Base-by-base conservation (phyloP, 768 basidiomycete genomes). In the Podaxis rugospora region DNA sequence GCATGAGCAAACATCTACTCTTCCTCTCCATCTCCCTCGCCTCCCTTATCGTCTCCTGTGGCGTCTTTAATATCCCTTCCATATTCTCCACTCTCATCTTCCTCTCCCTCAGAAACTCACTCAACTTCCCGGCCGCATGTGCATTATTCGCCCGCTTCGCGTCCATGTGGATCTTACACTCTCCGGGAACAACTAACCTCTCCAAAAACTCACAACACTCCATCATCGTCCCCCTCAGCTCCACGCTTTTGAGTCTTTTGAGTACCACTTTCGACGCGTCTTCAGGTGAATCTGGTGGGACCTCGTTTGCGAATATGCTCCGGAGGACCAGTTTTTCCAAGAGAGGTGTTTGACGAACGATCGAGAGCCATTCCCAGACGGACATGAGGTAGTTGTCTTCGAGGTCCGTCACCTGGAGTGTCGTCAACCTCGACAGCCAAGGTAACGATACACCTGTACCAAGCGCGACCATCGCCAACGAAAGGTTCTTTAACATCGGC, bases 1-100 rank as follows among this genome's bases (percentile, higher is more conserved):
- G 57, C 4, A 59, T 39, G 25, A 59, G 57, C 25, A 59, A 21
- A 18, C 44, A 57, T 40, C 55, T 35, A 35, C 32, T 47, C 16
- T 11, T 50, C 13, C 40, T 59, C n/a, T 35, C 13, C 27, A 18
- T 40, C 39, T 36, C 27, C 25, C 28, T 51, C 4, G 49, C 37
- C 25, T 40, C 50, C 35, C 39, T 51, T 14, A 51, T 28, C 21
- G 50, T 27, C 49, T 59, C 50, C 37, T 25, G 13, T 10, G 57
- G 50, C 50, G 57, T 59, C 57, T 40, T 59, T n/a, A 59, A 44
- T 7, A 59, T 59, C 39, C 57, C 50, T 28, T 59, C 57, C 57
- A 59, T 59, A 27, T 59, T 51, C 50, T 59, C 57, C 37, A 25
- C 37, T 50, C 57, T 39, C 50, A 40, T 51, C 18, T 51, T 59